Base-by-base conservation (phyloP, 768 basidiomycete genomes). In the Panaeolus cyanescens region DNA sequence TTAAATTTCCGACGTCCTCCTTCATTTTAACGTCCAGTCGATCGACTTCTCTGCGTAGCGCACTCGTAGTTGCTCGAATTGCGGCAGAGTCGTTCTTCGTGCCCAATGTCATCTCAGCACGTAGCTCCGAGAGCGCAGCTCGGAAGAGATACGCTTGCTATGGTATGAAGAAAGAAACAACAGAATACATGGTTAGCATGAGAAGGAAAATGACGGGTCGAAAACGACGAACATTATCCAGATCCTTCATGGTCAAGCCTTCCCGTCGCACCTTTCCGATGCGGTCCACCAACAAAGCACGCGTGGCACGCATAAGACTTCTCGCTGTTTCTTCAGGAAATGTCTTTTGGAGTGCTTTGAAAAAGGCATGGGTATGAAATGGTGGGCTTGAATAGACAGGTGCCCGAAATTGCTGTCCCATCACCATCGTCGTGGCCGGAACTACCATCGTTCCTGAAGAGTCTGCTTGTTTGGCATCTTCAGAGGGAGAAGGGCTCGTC, bases 121-220 rank as follows among this genome's bases (percentile, higher is more conserved):
- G 84, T 53, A 96, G 79, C 72, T 99, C 95, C 1, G 92, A 92
- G 34, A 99, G 74, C 0, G 96, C 97, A 19, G 97, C 97, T 50
- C 90, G 88, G 75, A 97, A 97, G 32, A 98, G 80, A 73, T 98
- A 98, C 17, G 95, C 95, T 89, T 96, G 93, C 94, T 97, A 68
- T 64, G 36, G n/a, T n/a, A 56, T 40, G 50, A 28, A 22, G 39
- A 32, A 40, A 42, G 58, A 55, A 36, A 28, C 15, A 33, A 53
- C 40, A 22, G 33, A 45, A 13, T 17, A 17, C 39, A 1, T 22
- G 25, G 30, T 50, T 13, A 50, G 45, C 25, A 50, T 22, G 10
- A 13, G 22, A 22, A 4, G 40, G 19, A 7, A 2, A n/a, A 39
- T 6, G 40, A 28, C 32, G 40, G 40, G 20, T 20, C 42, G 54